Percentiles rank a stretch among this genome's conserved stretches.
These are phyloP conservation scores for Schwanniomyces occidentalis DNA, from an alignment of 805 yeast species.

Conservation along the genomic window DNA sequence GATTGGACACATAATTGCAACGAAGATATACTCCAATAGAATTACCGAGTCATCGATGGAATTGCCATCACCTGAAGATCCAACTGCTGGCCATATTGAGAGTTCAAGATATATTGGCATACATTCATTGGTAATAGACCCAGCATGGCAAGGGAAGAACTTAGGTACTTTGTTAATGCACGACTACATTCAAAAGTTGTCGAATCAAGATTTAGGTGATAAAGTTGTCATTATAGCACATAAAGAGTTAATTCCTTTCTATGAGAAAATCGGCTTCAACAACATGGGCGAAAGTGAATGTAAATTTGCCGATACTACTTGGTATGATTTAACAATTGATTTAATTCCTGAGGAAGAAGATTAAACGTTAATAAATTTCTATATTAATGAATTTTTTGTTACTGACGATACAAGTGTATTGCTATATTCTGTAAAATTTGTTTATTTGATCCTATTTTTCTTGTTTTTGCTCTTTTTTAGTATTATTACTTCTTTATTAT, in stretches of 20 bases:
- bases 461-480: not conserved
- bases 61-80: constrained; percentile 44
- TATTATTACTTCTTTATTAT: not conserved
- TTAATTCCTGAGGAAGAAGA: constrained; percentile 45
- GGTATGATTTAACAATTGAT: constrained; percentile 60
- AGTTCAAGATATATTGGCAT: constrained; percentile 72
- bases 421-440: not conserved
- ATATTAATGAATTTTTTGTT: constrained; percentile 1
- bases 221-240: constrained; percentile 75
- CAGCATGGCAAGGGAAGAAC: constrained; percentile 76
- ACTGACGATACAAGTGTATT: not conserved
- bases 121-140: constrained; percentile 78
- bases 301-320: constrained; percentile 54
- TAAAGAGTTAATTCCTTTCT: constrained; percentile 67
- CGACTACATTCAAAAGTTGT: constrained; percentile 87
- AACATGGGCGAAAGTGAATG: constrained; percentile 66
- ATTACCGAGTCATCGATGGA: constrained; percentile 64
- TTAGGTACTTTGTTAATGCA: constrained; percentile 80
- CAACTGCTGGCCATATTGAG: constrained; percentile 67
- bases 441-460: not conserved
- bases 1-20: constrained; percentile 79
- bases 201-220: constrained; percentile 84
- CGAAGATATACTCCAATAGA: constrained; percentile 55
- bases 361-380: too few relatives aligned
- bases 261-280: constrained; percentile 77